These are phyloP conservation scores for Phytopythium delawarense DNA, from an alignment of 352 stramenopile genomes.

Conservation along the genomic window DNA sequence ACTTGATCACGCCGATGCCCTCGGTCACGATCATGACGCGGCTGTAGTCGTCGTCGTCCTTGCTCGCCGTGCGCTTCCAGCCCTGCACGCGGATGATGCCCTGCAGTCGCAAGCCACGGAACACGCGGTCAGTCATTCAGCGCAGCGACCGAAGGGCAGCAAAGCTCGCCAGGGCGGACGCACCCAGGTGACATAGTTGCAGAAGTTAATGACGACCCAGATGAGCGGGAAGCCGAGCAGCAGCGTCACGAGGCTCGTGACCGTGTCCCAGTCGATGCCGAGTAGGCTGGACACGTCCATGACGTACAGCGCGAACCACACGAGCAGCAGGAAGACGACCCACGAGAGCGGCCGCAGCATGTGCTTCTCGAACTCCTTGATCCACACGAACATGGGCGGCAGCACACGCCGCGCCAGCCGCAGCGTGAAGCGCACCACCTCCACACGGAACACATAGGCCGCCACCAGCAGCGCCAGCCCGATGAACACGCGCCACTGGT, in stretches of 20 bases:
- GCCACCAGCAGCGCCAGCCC: slow-evolving; percentile 61
- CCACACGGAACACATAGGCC: slow-evolving; percentile 70
- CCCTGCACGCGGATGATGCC: slow-evolving; percentile 77
- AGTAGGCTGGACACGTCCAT: slow-evolving; percentile 54
- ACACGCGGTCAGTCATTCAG: not conserved
- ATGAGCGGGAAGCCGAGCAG: slow-evolving; percentile 71
- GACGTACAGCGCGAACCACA: slow-evolving; percentile 63
- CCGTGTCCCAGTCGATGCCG: slow-evolving; percentile 30
- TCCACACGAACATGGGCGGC: slow-evolving; percentile 56
- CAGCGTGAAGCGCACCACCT: slow-evolving; percentile 74
- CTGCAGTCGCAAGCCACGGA: slow-evolving; percentile 10
- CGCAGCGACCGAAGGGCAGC: no score
- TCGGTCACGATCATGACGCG: slow-evolving; percentile 86
- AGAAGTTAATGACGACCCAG: slow-evolving; percentile 76
- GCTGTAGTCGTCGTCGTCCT: slow-evolving; percentile 82
- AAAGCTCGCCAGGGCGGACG: slow-evolving; percentile 1
- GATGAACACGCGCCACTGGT: slow-evolving; percentile 77
- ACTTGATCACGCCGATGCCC: slow-evolving; percentile 81
- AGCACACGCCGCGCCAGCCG: slow-evolving; percentile 55
- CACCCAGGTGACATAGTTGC: slow-evolving; percentile 80
- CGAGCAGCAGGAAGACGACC: slow-evolving; percentile 76
- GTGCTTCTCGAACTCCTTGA: slow-evolving; percentile 85
- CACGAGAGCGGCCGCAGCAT: slow-evolving; percentile 70
- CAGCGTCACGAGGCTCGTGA: slow-evolving; percentile 54
- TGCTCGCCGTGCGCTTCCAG: slow-evolving; percentile 64